These are phyloP conservation scores for Beauveria brongniartii DNA, from an alignment of 2,329 filamentous ascomycete species.

Conservation along the genomic window DNA sequence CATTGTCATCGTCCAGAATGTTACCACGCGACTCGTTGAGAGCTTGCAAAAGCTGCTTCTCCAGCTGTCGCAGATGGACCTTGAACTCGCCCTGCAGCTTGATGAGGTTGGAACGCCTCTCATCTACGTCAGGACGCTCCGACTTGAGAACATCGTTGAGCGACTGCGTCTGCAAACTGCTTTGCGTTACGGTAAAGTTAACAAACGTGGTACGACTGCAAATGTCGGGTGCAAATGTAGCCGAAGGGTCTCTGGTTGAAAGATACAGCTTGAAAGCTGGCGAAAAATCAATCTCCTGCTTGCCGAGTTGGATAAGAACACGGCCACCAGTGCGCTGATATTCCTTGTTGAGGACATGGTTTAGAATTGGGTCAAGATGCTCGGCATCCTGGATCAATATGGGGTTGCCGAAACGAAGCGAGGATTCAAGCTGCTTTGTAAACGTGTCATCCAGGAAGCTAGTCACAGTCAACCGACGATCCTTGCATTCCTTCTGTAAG, in stretches of 20 bases:
- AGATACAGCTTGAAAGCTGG: slow-evolving; percentile 92
- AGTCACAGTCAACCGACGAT: slow-evolving; percentile 87
- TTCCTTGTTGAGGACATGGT: slow-evolving; percentile 98
- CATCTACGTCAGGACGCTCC: slow-evolving; percentile 93
- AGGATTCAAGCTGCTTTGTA: slow-evolving; percentile 95
- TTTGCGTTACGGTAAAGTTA: slow-evolving; percentile 98
- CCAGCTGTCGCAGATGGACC: slow-evolving; percentile 89
- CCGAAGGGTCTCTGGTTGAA: slow-evolving; percentile 91
- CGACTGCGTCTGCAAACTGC: slow-evolving; percentile 95
- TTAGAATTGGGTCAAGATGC: slow-evolving; percentile 91
- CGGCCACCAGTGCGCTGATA: slow-evolving; percentile 98
- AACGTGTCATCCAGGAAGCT: slow-evolving; percentile 98
- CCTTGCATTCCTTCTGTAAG: slow-evolving; percentile 87
- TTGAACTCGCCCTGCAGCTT: slow-evolving; percentile 99
- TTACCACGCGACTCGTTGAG: slow-evolving; percentile 97
- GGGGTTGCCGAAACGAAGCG: slow-evolving; percentile 92
- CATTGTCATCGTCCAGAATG: slow-evolving; percentile 95
- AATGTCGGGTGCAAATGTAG: slow-evolving; percentile 89
- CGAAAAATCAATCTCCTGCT: slow-evolving; percentile 98
- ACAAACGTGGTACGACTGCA: slow-evolving; percentile 98
- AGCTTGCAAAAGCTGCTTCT: slow-evolving; percentile 87
- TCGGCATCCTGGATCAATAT: slow-evolving; percentile 98
- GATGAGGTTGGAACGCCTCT: slow-evolving; percentile 92
- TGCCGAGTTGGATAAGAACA: slow-evolving; percentile 95
- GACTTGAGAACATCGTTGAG: slow-evolving; percentile 96